phyloP scores from a whole-genome alignment of 495 filamentous ascomycete species.

The Penicillium bialowiezense region DNA sequence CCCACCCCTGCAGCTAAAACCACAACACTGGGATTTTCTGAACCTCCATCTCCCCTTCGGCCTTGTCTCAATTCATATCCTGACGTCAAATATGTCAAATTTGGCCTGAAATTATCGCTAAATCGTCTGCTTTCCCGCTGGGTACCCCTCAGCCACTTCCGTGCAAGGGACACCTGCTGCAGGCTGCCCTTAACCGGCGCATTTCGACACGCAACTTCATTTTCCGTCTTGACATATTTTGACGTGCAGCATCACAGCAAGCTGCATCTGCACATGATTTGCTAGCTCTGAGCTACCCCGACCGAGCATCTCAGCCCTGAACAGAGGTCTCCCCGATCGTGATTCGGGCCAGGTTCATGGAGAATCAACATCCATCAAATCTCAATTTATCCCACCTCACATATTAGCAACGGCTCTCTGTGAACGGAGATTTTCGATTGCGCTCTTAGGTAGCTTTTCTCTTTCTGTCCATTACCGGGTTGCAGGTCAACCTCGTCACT shows the following conservation, averaged over 20 bases:
- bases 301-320: not conserved
- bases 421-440: not conserved
- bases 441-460: not conserved
- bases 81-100: constrained; percentile 5
- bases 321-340: not conserved
- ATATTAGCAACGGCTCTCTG: not conserved
- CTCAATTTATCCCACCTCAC: not conserved
- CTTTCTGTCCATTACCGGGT: constrained; percentile 10
- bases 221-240: not conserved
- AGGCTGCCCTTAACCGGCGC: not conserved
- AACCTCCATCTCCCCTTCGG: constrained; percentile 9
- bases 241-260: not conserved
- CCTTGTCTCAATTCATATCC: constrained; percentile 2
- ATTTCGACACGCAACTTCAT: not conserved
- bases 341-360: constrained; percentile 18
- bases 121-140: not conserved
- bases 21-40: constrained; percentile 32
- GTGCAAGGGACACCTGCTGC: not conserved
- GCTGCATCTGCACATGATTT: not conserved
- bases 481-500: constrained; percentile 31
- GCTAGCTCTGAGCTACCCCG: not conserved
- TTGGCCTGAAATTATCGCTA: not conserved
- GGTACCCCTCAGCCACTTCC: not conserved
- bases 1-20: constrained; percentile 40
- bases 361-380: constrained; percentile 14